Conservation (phyloP, 495 filamentous ascomycete genomes). For the Hypoxylon lenormandii region DNA sequence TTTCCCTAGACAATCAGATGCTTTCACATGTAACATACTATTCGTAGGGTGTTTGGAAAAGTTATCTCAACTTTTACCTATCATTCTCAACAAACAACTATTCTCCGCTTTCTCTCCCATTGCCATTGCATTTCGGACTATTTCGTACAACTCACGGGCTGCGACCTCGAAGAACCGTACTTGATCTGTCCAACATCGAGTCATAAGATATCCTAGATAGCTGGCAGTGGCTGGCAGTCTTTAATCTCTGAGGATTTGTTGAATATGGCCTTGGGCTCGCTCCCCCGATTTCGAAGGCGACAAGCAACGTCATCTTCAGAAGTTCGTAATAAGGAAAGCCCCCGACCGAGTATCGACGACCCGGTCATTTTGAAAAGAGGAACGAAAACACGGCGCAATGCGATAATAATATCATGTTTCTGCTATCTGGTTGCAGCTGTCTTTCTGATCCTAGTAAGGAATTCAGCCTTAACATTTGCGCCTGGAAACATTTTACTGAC, state of each 20-base stretch:
- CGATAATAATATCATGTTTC: conserved; percentile 70
- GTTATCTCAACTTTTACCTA: not conserved
- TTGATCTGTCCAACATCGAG: conserved; percentile 4
- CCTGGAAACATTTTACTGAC: conserved; percentile 19
- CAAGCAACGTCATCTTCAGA: conserved; percentile 31
- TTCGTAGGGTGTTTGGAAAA: not conserved
- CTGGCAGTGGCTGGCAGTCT: not conserved
- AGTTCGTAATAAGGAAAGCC: conserved; percentile 36
- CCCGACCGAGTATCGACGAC: conserved; percentile 21
- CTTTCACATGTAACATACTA: conserved; percentile 20
- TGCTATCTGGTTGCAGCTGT: conserved; percentile 78
- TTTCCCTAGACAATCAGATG: conserved; percentile 2
- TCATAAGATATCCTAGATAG: conserved; percentile 5
- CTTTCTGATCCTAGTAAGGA: conserved; percentile 76
- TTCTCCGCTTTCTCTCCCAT: conserved; percentile 13
- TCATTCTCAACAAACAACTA: conserved; percentile 18
- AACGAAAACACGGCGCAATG: conserved; percentile 67
- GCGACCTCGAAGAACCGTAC: not conserved
- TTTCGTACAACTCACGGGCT: conserved; percentile 19
- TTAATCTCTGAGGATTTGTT: conserved; percentile 2
- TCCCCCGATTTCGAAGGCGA: conserved; percentile 39
- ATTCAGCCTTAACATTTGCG: not conserved
- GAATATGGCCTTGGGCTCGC: conserved; percentile 37
- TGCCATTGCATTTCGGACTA: conserved; percentile 10
- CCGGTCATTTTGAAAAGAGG: conserved; percentile 59